These are phyloP conservation scores for Gaultheria prostrata DNA, from an alignment of 148 eudicot species.

Conservation along the genomic window DNA sequence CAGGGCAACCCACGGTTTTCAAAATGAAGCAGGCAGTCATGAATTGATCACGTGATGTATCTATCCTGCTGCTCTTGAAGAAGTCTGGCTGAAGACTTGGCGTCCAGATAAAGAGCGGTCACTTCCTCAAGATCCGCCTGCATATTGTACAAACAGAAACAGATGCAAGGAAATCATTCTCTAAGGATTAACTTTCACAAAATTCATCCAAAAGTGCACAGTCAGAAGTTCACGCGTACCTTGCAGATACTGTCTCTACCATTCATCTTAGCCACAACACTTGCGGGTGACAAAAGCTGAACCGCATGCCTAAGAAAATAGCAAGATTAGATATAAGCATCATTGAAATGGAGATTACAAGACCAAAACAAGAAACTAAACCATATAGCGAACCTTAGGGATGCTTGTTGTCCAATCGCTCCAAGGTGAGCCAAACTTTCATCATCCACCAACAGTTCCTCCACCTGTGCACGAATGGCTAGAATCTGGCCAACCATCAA, in stretches of 20 bases:
- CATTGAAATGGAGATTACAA: background rate
- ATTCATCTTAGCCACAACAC: constrained; percentile 80
- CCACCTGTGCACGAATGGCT: constrained; percentile 96
- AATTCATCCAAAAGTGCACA: background rate
- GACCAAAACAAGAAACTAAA: background rate
- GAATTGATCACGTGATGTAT: constrained; percentile 65
- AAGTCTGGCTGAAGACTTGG: constrained; percentile 91
- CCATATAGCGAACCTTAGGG: constrained; percentile 59
- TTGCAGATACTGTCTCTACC: constrained; percentile 95
- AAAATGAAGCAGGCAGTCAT: background rate
- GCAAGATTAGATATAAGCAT: background rate
- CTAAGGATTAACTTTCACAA: background rate
- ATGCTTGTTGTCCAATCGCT: constrained; percentile 87
- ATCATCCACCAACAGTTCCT: constrained; percentile 82
- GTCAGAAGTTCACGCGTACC: constrained; percentile 38
- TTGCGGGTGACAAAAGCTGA: constrained; percentile 86
- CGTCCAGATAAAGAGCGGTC: constrained; percentile 62
- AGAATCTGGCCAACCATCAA: constrained; percentile 54
- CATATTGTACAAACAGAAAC: constrained; percentile 16
- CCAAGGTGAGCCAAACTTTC: constrained; percentile 90
- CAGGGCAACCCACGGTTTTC: background rate
- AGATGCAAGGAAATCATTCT: background rate
- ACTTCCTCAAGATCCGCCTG: constrained; percentile 98
- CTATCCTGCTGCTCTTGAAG: constrained; percentile 98
- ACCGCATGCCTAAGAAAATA: constrained; percentile 72